A percentile compares a stretch with the other conserved stretches of the same genome.
phyloP scores from a whole-genome alignment of 345 rosid species.

The Schrenkiella parvula region DNA sequence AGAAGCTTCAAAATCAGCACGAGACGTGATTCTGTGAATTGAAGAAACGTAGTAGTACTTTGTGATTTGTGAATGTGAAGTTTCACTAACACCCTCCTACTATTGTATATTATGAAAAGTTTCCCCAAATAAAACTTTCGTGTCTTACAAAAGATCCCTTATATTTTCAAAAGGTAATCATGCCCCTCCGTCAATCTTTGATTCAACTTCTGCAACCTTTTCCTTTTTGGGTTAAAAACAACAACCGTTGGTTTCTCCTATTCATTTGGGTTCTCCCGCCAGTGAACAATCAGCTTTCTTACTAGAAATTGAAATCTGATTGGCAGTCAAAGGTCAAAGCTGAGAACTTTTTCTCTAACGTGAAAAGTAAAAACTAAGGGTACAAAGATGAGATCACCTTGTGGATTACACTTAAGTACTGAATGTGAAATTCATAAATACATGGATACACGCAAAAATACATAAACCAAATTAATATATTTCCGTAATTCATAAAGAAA shows the following conservation, averaged over 20 bases:
- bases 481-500: background rate
- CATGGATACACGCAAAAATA: too few species aligned
- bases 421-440: too few species aligned
- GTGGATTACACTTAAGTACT: background rate
- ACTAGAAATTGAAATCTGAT: background rate
- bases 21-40: background rate
- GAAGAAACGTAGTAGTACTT: background rate
- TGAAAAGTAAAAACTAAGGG: background rate
- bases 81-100: constrained; percentile 8
- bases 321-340: background rate
- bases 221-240: too few species aligned
- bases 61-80: background rate
- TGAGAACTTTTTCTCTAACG: background rate
- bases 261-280: background rate
- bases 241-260: background rate
- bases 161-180: background rate
- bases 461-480: background rate
- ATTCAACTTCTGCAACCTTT: background rate
- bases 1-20: constrained; percentile 4
- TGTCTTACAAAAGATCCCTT: background rate
- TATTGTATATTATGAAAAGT: background rate
- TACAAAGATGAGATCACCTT: background rate
- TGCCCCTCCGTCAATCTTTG: background rate
- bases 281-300: background rate
- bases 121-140: background rate